phyloP scores from a whole-genome alignment of 768 basidiomycete species.

The Tylopilus balloui region DNA sequence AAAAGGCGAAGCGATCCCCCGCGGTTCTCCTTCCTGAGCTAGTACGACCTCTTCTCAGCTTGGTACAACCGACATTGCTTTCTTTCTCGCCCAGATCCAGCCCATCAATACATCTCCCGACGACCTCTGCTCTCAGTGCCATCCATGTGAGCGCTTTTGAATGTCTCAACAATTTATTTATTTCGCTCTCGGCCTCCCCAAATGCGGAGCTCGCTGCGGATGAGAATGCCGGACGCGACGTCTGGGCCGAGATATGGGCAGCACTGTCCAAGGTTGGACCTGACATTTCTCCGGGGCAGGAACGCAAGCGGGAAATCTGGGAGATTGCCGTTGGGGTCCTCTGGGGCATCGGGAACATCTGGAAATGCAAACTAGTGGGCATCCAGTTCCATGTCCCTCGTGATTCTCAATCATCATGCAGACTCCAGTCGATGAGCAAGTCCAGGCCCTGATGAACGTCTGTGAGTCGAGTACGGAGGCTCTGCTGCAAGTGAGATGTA shows the following conservation, averaged over 20 bases:
- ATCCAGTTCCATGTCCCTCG: not conserved
- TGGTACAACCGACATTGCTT: conserved; percentile 70
- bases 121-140: conserved; percentile 77
- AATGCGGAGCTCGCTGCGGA: conserved; percentile 42
- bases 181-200: conserved; percentile 57
- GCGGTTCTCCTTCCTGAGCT: conserved; percentile 49
- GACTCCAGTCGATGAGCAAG: conserved; percentile 58
- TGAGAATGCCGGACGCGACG: conserved; percentile 41
- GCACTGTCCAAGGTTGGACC: conserved; percentile 58
- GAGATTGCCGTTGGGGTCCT: conserved; percentile 75
- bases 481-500: conserved; percentile 64
- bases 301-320: conserved; percentile 72
- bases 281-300: conserved; percentile 58
- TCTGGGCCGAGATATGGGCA: conserved; percentile 68
- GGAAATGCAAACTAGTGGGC: conserved; percentile 62
- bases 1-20: conserved; percentile 29
- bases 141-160: conserved; percentile 85
- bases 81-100: conserved; percentile 75
- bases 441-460: conserved; percentile 61
- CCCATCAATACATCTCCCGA: conserved; percentile 79
- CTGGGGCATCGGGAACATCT: conserved; percentile 82
- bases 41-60: conserved; percentile 60
- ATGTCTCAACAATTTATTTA: conserved; percentile 85
- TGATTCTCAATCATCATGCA: conserved; percentile 23
- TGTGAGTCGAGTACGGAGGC: conserved; percentile 54